phyloP scores from a whole-genome alignment of 345 rosid genomes.

The Boechera divaricarpa region DNA sequence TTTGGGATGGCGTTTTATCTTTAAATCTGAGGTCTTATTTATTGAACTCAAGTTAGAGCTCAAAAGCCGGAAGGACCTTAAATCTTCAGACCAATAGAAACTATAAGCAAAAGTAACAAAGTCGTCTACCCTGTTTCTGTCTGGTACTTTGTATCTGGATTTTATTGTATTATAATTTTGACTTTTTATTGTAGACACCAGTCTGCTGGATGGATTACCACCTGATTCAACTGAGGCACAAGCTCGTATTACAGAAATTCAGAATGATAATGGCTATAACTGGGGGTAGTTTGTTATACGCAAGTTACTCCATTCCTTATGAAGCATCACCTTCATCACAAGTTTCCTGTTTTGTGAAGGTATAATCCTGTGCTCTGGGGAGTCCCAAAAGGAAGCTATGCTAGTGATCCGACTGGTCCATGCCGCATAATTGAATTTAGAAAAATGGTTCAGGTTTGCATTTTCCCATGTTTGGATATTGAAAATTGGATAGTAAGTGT shows the following conservation, averaged over 20 bases:
- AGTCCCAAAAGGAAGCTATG: slow-evolving; percentile 97
- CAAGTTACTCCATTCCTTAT: slow-evolving; percentile 33
- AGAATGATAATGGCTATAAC: slow-evolving; percentile 84
- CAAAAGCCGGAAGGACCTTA: slow-evolving; percentile 1
- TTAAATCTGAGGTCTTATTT: not conserved
- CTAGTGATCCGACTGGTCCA: slow-evolving; percentile 77
- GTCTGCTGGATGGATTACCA: slow-evolving; percentile 64
- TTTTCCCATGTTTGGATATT: slow-evolving; percentile 20
- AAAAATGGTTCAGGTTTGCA: slow-evolving; percentile 89
- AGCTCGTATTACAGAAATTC: slow-evolving; percentile 68
- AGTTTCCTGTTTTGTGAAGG: slow-evolving; percentile 53
- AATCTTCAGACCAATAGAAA: slow-evolving; percentile 10
- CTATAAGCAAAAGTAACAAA: slow-evolving; percentile 9
- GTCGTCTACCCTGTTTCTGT: slow-evolving; percentile 15
- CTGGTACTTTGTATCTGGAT: slow-evolving; percentile 7
- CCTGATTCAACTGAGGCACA: slow-evolving; percentile 89
- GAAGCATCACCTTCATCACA: slow-evolving; percentile 28
- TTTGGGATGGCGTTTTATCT: not conserved
- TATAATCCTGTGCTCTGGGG: slow-evolving; percentile 98
- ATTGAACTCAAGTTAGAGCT: slow-evolving; percentile 20
- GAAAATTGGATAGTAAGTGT: not conserved
- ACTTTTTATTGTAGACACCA: slow-evolving; percentile 60
- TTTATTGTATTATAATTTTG: slow-evolving; percentile 11
- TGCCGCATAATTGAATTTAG: slow-evolving; percentile 80
- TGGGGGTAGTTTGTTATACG: slow-evolving; percentile 78